A percentile compares a stretch with the other conserved stretches of the same genome.
phyloP scores from a whole-genome alignment of 257 asterid species.

The Nicotiana attenuata region DNA sequence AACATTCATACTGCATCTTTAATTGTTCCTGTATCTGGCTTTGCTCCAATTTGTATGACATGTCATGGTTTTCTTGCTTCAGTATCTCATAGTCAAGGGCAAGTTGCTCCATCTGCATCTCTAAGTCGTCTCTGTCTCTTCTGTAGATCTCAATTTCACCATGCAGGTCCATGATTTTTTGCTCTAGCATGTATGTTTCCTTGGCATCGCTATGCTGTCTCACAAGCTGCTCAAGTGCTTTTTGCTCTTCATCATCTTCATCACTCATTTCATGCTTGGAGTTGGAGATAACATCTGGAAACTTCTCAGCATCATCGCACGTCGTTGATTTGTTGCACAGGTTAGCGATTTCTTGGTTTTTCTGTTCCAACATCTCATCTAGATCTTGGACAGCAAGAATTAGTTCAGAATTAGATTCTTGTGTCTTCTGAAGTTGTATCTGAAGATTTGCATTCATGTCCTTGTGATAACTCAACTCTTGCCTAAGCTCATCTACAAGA shows the following conservation, averaged over 20 bases:
- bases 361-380: conserved; percentile 83
- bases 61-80: conserved; percentile 90
- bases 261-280: conserved; percentile 20
- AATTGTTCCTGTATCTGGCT: conserved; percentile 80
- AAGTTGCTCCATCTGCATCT: conserved; percentile 95
- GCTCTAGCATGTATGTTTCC: conserved; percentile 64
- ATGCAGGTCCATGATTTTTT: conserved; percentile 66
- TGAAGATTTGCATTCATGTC: conserved; percentile 64
- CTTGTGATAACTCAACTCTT: conserved; percentile 72
- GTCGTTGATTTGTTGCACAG: conserved; percentile 24
- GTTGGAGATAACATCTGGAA: conserved; percentile 19
- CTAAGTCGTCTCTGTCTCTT: conserved; percentile 75
- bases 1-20: conserved; percentile 82
- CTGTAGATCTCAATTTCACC: conserved; percentile 63
- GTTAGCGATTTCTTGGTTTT: conserved; percentile 40
- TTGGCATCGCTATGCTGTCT: conserved; percentile 66
- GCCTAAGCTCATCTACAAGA: conserved; percentile 67
- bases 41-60: conserved; percentile 74
- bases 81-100: conserved; percentile 92
- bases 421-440: conserved; percentile 82
- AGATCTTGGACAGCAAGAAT: conserved; percentile 89
- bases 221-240: conserved; percentile 68
- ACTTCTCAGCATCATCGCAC: conserved; percentile 16
- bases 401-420: conserved; percentile 78
- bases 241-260: conserved; percentile 70